A percentile compares a stretch with the other conserved stretches of the same genome.
Evolutionary conservation across 768 basidiomycete genomes (phyloP).

Genomic region (Tricholoma saponaceum): DNA sequence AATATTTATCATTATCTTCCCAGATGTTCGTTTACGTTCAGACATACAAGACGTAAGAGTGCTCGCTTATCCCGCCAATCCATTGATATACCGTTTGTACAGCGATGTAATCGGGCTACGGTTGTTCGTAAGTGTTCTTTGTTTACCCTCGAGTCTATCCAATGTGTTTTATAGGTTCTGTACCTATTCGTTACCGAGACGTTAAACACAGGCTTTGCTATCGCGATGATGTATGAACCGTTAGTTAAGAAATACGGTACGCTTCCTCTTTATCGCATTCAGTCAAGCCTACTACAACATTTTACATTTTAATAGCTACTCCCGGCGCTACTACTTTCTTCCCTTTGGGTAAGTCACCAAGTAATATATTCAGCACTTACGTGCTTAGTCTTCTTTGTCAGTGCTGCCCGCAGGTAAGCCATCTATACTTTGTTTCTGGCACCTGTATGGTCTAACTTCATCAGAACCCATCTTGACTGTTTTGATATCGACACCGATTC

Average conservation of each 20-base stretch:
- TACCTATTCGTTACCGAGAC: slow-evolving; percentile 41
- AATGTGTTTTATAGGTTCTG: slow-evolving; percentile 24
- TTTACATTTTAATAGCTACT: slow-evolving; percentile 19
- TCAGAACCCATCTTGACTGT: slow-evolving; percentile 26
- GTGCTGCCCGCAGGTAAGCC: slow-evolving; percentile 23
- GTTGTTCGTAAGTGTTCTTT: slow-evolving; percentile 26
- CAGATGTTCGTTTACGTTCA: slow-evolving; percentile 30
- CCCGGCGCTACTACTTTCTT: slow-evolving; percentile 30
- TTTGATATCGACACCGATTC: slow-evolving; percentile 38
- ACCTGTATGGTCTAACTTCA: neutral
- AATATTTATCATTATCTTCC: neutral
- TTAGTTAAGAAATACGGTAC: slow-evolving; percentile 38
- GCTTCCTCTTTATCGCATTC: neutral
- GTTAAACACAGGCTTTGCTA: slow-evolving; percentile 39
- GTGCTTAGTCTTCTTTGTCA: slow-evolving; percentile 3
- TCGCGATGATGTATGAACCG: slow-evolving; percentile 44
- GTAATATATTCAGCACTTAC: slow-evolving; percentile 11
- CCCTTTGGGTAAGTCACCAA: slow-evolving; percentile 24
- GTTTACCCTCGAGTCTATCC: neutral
- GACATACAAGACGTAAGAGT: slow-evolving; percentile 33
- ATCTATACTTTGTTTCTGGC: neutral
- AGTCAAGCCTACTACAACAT: neutral
- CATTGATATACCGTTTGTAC: neutral
- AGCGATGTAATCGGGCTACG: slow-evolving; percentile 43
- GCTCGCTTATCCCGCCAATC: neutral